Evolutionary conservation across 176 grass and related monocot species (phyloP).

Genomic region (Carex littledalei): DNA sequence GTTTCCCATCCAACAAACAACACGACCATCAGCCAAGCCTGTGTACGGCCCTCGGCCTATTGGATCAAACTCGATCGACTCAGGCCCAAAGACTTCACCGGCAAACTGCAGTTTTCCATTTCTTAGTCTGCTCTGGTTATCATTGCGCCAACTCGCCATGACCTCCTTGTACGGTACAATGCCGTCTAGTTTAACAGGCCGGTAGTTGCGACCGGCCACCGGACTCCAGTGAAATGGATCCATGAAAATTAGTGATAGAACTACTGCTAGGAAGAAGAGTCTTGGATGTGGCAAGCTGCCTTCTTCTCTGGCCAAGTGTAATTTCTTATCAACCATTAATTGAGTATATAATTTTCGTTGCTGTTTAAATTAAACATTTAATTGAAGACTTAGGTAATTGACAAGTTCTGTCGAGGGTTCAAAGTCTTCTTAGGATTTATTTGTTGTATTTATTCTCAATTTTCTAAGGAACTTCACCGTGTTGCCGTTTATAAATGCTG

Average conservation of each 20-base stretch:
- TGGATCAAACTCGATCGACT: constrained; percentile 80
- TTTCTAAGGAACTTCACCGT: neutral
- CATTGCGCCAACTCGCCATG: constrained; percentile 61
- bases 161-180: constrained; percentile 58
- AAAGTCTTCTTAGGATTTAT: constrained; percentile 47
- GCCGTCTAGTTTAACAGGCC: constrained; percentile 55
- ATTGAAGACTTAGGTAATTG: neutral
- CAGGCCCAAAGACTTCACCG: constrained; percentile 68
- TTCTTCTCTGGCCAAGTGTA: constrained; percentile 30
- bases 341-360: neutral
- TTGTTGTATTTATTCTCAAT: constrained; percentile 6
- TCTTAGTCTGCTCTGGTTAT: constrained; percentile 67
- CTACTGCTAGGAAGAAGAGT: constrained; percentile 54
- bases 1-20: constrained; percentile 74
- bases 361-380: too few relatives aligned
- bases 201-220: constrained; percentile 51
- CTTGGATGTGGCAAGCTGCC: constrained; percentile 38
- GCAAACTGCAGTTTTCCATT: constrained; percentile 67
- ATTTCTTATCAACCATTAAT: constrained; percentile 47
- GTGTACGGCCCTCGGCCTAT: constrained; percentile 66
- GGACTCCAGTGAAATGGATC: constrained; percentile 68
- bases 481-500: neutral
- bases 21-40: constrained; percentile 79
- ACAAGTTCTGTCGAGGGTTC: constrained; percentile 6
- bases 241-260: constrained; percentile 46